phyloP scores from a whole-genome alignment of 441 rosid genomes.

The Populus hybrid region DNA sequence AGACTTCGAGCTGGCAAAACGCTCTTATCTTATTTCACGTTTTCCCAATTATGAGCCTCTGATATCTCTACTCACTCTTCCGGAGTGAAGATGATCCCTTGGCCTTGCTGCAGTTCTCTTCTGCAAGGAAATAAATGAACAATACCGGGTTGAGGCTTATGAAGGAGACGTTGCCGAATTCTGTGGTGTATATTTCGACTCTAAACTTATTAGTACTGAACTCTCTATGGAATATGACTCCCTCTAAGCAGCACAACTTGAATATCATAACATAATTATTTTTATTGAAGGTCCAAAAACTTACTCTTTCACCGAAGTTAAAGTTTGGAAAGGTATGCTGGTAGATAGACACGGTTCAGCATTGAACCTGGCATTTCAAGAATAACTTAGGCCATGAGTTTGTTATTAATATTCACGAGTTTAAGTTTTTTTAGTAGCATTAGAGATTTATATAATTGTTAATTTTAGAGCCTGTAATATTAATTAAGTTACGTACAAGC shows the following conservation, averaged over 20 bases:
- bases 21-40: constrained; percentile 47
- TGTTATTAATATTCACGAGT: too few species aligned
- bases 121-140: neutral
- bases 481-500: rapidly evolving
- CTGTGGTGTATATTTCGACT: neutral
- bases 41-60: constrained; percentile 53
- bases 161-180: neutral
- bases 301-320: too few species aligned
- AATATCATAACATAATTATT: too few species aligned
- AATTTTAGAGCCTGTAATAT: too few species aligned
- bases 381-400: too few species aligned
- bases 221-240: too few species aligned
- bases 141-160: neutral
- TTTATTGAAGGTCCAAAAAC: too few species aligned
- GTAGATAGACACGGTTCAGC: too few species aligned
- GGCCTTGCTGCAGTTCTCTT: neutral
- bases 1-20: constrained; percentile 75
- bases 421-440: rapidly evolving
- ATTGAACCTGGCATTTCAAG: too few species aligned
- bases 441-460: too few species aligned
- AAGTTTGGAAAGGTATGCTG: too few species aligned
- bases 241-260: too few species aligned
- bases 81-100: constrained; percentile 25
- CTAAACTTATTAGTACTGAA: neutral
- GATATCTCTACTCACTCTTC: constrained; percentile 53